phyloP scores from a whole-genome alignment of 2,329 filamentous ascomycete species.

The Trichoderma aggressivum region DNA sequence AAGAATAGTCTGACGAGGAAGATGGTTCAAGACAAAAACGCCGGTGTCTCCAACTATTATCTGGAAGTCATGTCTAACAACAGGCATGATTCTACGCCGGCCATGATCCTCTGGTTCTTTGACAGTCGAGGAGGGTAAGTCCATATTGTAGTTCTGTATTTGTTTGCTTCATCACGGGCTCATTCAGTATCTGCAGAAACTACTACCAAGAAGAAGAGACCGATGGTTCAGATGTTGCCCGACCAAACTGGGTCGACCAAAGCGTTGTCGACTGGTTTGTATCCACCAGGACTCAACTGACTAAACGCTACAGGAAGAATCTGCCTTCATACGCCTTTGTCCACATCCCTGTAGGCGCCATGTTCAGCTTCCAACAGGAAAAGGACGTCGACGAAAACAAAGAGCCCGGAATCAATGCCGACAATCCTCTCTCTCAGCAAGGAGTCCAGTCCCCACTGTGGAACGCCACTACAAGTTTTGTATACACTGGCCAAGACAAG shows the following conservation, averaged over 20 bases:
- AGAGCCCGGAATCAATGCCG: not conserved
- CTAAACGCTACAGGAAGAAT: not conserved
- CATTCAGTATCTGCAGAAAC: not conserved
- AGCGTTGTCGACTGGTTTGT: not conserved
- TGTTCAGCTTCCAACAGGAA: not conserved
- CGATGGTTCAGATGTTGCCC: not conserved
- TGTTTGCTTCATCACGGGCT: not conserved
- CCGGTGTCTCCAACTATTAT: not conserved
- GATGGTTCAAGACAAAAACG: not conserved
- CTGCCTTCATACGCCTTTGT: not conserved
- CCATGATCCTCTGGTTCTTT: not conserved
- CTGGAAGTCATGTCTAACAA: not conserved
- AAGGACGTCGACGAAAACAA: not conserved
- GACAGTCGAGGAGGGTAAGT: not conserved
- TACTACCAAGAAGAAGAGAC: not conserved
- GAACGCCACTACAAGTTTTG: not conserved
- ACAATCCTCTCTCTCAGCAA: not conserved
- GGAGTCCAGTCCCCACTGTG: not conserved
- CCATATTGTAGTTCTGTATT: accelerated
- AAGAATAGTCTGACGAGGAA: not conserved
- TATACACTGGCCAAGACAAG: not conserved
- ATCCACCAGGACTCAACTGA: not conserved
- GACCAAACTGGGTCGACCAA: not conserved
- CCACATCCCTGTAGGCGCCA: not conserved
- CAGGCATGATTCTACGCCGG: not conserved